phyloP scores from a whole-genome alignment of 371 early-diverging fungal species.

The Mortierella sp. region DNA sequence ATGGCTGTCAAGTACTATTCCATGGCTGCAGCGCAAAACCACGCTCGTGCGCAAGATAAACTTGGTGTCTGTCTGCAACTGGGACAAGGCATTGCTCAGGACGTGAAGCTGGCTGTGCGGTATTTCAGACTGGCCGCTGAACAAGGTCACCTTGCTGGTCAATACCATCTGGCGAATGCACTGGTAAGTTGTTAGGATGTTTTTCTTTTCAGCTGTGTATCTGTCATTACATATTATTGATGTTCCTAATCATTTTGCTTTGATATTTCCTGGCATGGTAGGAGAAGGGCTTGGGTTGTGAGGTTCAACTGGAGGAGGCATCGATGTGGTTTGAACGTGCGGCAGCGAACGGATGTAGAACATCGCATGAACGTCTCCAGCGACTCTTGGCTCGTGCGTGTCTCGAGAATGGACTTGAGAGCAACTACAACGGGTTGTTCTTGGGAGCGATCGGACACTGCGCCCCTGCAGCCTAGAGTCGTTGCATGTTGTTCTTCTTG shows the following conservation, averaged over 20 bases:
- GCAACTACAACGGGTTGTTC: constrained; percentile 54
- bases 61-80: constrained; percentile 81
- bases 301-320: constrained; percentile 68
- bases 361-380: constrained; percentile 64
- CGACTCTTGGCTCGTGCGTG: constrained; percentile 62
- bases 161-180: constrained; percentile 71
- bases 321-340: constrained; percentile 78
- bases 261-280: constrained; percentile 15
- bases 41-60: constrained; percentile 63
- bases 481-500: background rate
- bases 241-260: background rate
- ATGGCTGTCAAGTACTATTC: constrained; percentile 68
- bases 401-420: constrained; percentile 55
- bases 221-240: background rate
- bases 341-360: constrained; percentile 66
- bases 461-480: constrained; percentile 63
- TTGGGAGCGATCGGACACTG: constrained; percentile 62
- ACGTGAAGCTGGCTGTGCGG: constrained; percentile 66
- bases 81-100: constrained; percentile 75
- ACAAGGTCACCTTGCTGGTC: constrained; percentile 70
- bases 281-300: constrained; percentile 79
- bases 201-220: background rate
- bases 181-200: constrained; percentile 20
- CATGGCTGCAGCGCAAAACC: constrained; percentile 56
- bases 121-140: constrained; percentile 74